phyloP scores from a whole-genome alignment of 768 basidiomycete genomes.

The Lactarius pseudohatsudake region DNA sequence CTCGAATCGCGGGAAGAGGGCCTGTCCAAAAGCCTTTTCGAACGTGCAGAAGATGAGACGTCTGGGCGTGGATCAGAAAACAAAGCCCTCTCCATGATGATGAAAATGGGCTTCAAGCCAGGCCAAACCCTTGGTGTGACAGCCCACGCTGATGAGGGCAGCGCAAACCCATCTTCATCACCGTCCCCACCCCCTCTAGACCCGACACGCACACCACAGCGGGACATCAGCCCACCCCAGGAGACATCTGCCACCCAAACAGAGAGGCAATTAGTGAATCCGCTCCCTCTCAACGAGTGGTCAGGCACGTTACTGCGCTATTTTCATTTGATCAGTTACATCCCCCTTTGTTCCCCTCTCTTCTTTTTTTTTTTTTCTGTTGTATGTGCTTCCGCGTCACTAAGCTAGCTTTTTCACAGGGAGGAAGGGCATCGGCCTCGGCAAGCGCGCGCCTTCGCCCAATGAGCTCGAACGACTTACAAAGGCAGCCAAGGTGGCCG shows the following conservation, averaged over 20 bases:
- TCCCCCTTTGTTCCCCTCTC: not conserved
- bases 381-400: not conserved
- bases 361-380: not conserved
- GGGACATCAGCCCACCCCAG: slow-evolving; percentile 3
- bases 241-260: slow-evolving; percentile 2
- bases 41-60: slow-evolving; percentile 63
- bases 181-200: slow-evolving; percentile 4
- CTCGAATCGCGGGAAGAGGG: slow-evolving; percentile 76
- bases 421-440: slow-evolving; percentile 70
- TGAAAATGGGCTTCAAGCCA: slow-evolving; percentile 91
- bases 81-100: slow-evolving; percentile 87
- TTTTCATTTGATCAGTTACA: not conserved
- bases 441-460: slow-evolving; percentile 70
- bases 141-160: slow-evolving; percentile 30
- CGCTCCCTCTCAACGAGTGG: slow-evolving; percentile 80
- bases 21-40: slow-evolving; percentile 77
- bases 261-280: slow-evolving; percentile 54
- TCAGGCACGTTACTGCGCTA: slow-evolving; percentile 50
- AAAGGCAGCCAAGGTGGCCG: slow-evolving; percentile 68
- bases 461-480: slow-evolving; percentile 59
- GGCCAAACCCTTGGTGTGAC: slow-evolving; percentile 71
- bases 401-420: slow-evolving; percentile 44
- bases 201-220: not conserved
- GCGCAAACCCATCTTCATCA: slow-evolving; percentile 7
- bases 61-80: slow-evolving; percentile 51